Evolutionary conservation across 495 filamentous ascomycete genomes (phyloP), one percentile per base, ranked within the genome.

Genomic region (Talaromyces wortmannii): DNA sequence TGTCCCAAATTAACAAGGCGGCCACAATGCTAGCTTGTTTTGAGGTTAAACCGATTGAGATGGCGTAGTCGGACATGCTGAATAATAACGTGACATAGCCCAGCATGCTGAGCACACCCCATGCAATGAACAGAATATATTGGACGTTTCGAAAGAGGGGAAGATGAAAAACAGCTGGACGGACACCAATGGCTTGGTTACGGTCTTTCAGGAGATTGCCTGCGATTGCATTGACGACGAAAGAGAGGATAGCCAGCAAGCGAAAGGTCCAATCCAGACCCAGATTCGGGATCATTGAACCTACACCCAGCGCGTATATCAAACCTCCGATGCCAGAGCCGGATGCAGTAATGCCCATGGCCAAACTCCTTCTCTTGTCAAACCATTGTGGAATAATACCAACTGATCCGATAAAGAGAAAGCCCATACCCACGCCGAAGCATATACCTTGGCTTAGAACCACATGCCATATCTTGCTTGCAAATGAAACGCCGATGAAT

Each of bases 81-180:
- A 90, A 94, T 29, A 92, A 67, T 7, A 94, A 73, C 11, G 87
- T 85, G 47, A 89, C 76, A 59, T 94, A 95, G 13, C 85, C 86
- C 8, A 94, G 74, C 74, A 91, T 81, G 53, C 78, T 83, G 57
- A 92, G 78, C 48, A 85, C 76, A 18, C 84, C 84, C 83, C 86
- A 94, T 17, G 72, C 74, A 5, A 90, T 64, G 32, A 89, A 77
- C 8, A 91, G 68, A 48, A 83, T 63, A 55, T 87, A 88, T 58
- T 87, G 76, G 5, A 74, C 71, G 7, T 79, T 76, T 55, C 71
- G 76, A 59, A 92, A 78, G 0, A 89, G 71, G 6, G 74, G 65
- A 43, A 79, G 68, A 65, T 89, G 80, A 61, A 92, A 90, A 3
- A 82, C 73, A 12, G 77, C 69, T 57, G 85, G 77, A 11, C 79